Conservation (phyloP, 495 filamentous ascomycete species). For the Neurospora sp. region DNA sequence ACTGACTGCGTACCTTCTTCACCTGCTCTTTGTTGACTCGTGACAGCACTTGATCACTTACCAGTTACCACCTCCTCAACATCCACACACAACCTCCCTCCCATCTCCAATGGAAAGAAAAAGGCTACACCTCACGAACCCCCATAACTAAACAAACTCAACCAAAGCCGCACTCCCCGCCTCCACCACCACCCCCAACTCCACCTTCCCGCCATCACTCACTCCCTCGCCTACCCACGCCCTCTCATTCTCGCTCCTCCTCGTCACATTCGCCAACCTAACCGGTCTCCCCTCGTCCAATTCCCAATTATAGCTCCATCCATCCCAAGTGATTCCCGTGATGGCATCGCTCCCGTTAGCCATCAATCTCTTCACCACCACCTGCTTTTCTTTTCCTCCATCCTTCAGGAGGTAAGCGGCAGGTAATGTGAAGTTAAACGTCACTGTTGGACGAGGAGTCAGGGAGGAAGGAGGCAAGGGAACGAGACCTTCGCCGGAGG, state of each 20-base stretch:
- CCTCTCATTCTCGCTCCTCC: conserved; percentile 32
- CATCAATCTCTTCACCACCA: conserved; percentile 36
- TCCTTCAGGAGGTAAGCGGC: not conserved
- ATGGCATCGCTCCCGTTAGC: conserved; percentile 58
- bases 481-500: conserved; percentile 26
- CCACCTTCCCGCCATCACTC: conserved; percentile 29
- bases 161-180: conserved; percentile 38
- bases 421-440: conserved; percentile 33
- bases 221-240: conserved; percentile 30
- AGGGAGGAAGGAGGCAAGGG: conserved; percentile 12
- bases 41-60: not conserved
- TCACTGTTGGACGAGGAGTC: conserved; percentile 18
- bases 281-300: conserved; percentile 45
- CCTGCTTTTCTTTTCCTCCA: not conserved
- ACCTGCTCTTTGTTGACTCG: not conserved
- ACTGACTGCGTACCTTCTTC: not conserved
- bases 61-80: not conserved
- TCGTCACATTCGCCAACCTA: conserved; percentile 46
- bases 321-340: conserved; percentile 51
- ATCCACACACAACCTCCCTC: not conserved
- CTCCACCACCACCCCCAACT: conserved; percentile 36
- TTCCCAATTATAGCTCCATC: conserved; percentile 55
- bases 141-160: conserved; percentile 19
- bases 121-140: not conserved
- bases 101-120: not conserved